Base-by-base conservation (phyloP, 2,329 filamentous ascomycete genomes). In the Neopestalotiopsis sp. region DNA sequence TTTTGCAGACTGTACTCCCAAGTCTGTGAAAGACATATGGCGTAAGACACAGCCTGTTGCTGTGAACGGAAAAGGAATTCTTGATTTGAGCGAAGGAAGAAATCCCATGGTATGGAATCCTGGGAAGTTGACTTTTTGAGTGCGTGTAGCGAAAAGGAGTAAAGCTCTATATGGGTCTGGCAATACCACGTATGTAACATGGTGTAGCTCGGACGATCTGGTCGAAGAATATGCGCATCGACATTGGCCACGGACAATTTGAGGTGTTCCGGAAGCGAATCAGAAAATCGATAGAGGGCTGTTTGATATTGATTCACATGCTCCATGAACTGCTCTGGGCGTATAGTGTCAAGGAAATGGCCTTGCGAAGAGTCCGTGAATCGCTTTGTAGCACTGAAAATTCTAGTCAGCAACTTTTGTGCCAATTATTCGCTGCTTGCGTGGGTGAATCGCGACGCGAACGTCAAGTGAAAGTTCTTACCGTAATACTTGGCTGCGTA, bases 401-500 rank as follows among this genome's bases (percentile, higher is more conserved):
- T 5, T 38, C 34, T 5, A 34, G 34, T 67, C 30, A 61, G 65
- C 42, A 58, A 58, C 28, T 10, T 30, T 20, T 49, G 6, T 10
- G 40, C 10, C 20, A 34, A 45, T 17, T 28, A 12, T 13, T 28
- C 24, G 24, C 24, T 28, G 24, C 24, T 28, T 28, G 24, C 24
- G 3, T 28, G 24, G 24, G 24, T 28, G 24, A 28, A 28, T 3
- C 24, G 24, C 24, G 24, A 28, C 57, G 40, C 3, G 20, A 61
- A 61, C 12, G 59, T 59, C 14, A 42, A 12, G 12, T 38, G 34
- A 14, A 59, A 12, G 6, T 28, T 28, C 69, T 56, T 58, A 70
- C 69, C 69, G 58, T 17, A 70, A 64, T 14, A 70, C 65, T 56
- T 70, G 66, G 12, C 57, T 68, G 5, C 69, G 69, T 14, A 70